Evolutionary conservation across 2,329 filamentous ascomycete species (phyloP).

Genomic region (Exophiala viscosa): DNA sequence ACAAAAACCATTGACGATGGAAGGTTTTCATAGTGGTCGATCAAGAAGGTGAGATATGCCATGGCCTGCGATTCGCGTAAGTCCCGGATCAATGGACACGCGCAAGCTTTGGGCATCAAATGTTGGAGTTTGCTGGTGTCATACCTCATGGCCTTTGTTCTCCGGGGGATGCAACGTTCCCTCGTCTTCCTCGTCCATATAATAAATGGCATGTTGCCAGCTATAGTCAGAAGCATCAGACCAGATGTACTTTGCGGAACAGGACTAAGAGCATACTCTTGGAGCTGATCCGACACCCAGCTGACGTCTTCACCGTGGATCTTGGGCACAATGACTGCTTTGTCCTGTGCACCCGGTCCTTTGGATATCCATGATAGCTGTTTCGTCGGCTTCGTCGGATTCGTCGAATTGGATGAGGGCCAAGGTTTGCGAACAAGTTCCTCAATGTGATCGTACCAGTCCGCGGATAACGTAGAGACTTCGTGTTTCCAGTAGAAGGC

Average conservation of each 20-base stretch:
- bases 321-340: slow-evolving; percentile 45
- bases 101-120: too few species aligned
- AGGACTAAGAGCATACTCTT: slow-evolving; percentile 36
- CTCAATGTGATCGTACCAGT: too few species aligned
- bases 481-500: too few species aligned
- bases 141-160: slow-evolving; percentile 41
- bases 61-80: slow-evolving; percentile 36
- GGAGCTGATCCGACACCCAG: slow-evolving; percentile 44
- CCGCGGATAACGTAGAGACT: too few species aligned
- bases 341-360: slow-evolving; percentile 30
- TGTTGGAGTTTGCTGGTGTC: too few species aligned
- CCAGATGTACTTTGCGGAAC: background rate
- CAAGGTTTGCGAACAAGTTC: too few species aligned
- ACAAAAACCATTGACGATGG: slow-evolving; percentile 48
- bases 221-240: slow-evolving; percentile 25
- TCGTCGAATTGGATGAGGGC: background rate
- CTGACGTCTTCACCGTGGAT: slow-evolving; percentile 41
- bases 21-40: slow-evolving; percentile 42
- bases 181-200: slow-evolving; percentile 9
- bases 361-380: slow-evolving; percentile 2
- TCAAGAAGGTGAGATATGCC: slow-evolving; percentile 47
- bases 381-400: background rate
- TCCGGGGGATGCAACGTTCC: slow-evolving; percentile 28
- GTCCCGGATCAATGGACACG: too few species aligned
- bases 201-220: slow-evolving; percentile 47